Percentiles rank a stretch among this genome's conserved stretches.
Conservation (phyloP, 2,329 filamentous ascomycete genomes). For the Fusarium heterosporum region DNA sequence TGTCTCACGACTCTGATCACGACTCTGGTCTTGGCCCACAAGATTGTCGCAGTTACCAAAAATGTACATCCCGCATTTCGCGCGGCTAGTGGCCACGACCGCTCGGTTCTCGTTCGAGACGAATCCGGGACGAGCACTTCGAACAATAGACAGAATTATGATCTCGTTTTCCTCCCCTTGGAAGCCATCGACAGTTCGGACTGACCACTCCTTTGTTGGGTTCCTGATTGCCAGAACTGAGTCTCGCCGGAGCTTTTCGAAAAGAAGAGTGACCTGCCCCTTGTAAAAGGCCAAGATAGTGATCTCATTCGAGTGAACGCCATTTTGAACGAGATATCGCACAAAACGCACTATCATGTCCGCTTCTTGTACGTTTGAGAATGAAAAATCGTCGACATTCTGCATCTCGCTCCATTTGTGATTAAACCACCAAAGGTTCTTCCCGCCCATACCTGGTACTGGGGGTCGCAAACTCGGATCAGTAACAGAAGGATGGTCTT, state of each 20-base stretch:
- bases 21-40: slow-evolving; percentile 55
- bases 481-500: slow-evolving; percentile 58
- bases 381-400: slow-evolving; percentile 70
- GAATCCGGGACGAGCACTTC: slow-evolving; percentile 82
- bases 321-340: slow-evolving; percentile 77
- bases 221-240: slow-evolving; percentile 42
- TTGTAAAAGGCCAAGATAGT: slow-evolving; percentile 91
- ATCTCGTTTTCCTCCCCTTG: slow-evolving; percentile 93
- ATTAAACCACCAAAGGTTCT: slow-evolving; percentile 58
- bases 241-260: slow-evolving; percentile 58
- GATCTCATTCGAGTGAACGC: slow-evolving; percentile 69
- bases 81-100: slow-evolving; percentile 73
- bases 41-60: slow-evolving; percentile 78
- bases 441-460: slow-evolving; percentile 59
- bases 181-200: slow-evolving; percentile 88
- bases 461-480: slow-evolving; percentile 50
- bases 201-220: slow-evolving; percentile 60
- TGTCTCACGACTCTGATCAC: slow-evolving; percentile 50
- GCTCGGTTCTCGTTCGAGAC: slow-evolving; percentile 70
- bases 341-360: slow-evolving; percentile 80
- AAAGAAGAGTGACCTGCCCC: slow-evolving; percentile 77
- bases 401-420: slow-evolving; percentile 71
- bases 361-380: slow-evolving; percentile 77
- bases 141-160: slow-evolving; percentile 82
- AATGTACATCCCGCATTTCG: slow-evolving; percentile 82